Evolutionary conservation across 179 eudicot species (phyloP), one percentile per base, ranked within the genome.

Genomic region (Heliamphora pulchella): DNA sequence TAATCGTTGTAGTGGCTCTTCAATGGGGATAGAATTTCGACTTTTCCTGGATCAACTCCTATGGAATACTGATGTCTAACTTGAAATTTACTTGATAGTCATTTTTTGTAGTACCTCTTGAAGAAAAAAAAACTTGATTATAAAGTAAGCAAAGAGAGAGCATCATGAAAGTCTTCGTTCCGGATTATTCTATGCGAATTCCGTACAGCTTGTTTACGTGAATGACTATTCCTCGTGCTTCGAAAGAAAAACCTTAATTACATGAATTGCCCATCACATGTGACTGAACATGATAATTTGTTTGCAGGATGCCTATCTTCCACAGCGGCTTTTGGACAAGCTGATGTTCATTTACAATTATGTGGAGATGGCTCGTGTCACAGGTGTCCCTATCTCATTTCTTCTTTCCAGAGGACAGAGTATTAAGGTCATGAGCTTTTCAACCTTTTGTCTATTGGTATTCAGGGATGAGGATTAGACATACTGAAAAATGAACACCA

Each of bases 291-390:
- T 83, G 6, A 41, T 63, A 46, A 46, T 74, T 69, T 72, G 46
- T 14, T 85, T 90, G 80, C 89, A 96, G 99, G 99, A 96, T 91
- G 99, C 99, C 22, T 94, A 96, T 87, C 98, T 96, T 79, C 99
- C 99, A 61, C 99, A 96, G 85, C 91, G 99, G 82, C 89, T 96
- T 85, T 83, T 96, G 88, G 99, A 96, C 84, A 96, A 96, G 91
- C 83, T 96, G 83, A 96, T 96, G 99, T 89, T 87, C 82, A 87
- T 96, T 80, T 96, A 96, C 87, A 96, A 96, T 87, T 96, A 96
- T 82, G 97, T 96, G 79, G 99, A 96, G 90, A 96, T 96, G 99
- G 98, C 98, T 81, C 87, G 99, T 82, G 99, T 96, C 75, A 96
- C 99, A 3, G 98, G 99, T 86, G 99, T 94, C 75, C 99, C 99